Evolutionary conservation across 2,329 filamentous ascomycete species (phyloP), one percentile per base, ranked within the genome.

Genomic region (Clonostachys rosea): DNA sequence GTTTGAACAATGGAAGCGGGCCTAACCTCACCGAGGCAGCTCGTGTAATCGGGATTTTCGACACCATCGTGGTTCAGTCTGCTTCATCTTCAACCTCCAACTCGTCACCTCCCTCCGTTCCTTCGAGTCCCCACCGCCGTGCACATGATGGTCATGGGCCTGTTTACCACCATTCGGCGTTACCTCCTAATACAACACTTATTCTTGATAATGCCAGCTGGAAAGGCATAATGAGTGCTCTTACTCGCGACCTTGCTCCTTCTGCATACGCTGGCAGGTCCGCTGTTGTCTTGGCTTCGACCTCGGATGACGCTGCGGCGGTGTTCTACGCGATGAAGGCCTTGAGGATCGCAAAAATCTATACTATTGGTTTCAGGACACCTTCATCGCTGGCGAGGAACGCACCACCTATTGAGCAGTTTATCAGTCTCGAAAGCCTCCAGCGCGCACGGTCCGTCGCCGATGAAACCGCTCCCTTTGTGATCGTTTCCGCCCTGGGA

Each of bases 171-270:
- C 24, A 30, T 30, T 53, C 59, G 3, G 68, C 69, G 3, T 56
- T 78, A 4, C 64, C 75, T 3, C 67, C 75, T 11, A 76, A 73
- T 46, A 75, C 76, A 0, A 69, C 71, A 6, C 78, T 92, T 39
- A 71, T 91, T 14, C 86, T 90, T 42, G 89, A 94, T 57, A 95
- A 95, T 55, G 86, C 88, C 11, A 83, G 84, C 13, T 94, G 89
- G 88, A 90, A 89, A 63, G 89, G 89, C 2, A 92, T 95, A 48
- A 76, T 90, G 43, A 86, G 87, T 45, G 91, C 89, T 1, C 71
- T 95, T 49, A 94, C 86, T 5, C 79, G 87, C 18, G 89, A 95
- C 56, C 84, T 91, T 54, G 87, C 91, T 0, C 89, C 89, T 0
- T 91, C 87, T 5, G 89, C 89, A 1, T 95, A 92, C 63, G 80